phyloP scores from a whole-genome alignment of 768 basidiomycete species.

The Lyophyllum atratum region DNA sequence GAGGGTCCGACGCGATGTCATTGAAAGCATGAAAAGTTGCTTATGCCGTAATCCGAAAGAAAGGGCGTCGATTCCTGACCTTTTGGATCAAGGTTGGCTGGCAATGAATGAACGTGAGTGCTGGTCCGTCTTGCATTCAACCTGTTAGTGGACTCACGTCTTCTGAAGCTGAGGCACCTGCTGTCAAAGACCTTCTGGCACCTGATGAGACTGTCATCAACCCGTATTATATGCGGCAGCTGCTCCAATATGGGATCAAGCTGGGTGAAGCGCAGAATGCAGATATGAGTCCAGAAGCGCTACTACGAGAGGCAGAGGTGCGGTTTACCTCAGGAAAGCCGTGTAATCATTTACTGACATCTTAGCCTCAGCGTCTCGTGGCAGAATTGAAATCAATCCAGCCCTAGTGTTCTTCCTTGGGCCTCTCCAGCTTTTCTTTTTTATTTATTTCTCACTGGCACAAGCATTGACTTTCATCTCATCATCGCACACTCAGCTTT shows the following conservation, averaged over 20 bases:
- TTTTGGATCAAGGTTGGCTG: conserved; percentile 83
- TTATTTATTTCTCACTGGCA: conserved; percentile 6
- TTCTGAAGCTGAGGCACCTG: conserved; percentile 26
- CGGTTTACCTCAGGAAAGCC: conserved; percentile 12
- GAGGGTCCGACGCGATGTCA: conserved; percentile 73
- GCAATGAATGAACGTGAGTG: conserved; percentile 59
- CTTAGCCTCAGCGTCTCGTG: conserved; percentile 55
- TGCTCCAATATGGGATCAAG: conserved; percentile 70
- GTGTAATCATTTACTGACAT: background rate
- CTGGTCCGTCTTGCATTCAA: background rate
- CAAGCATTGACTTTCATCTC: conserved; percentile 11
- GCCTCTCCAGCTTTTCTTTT: background rate
- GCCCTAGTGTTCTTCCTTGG: conserved; percentile 8
- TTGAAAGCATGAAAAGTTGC: conserved; percentile 82
- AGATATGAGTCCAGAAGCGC: conserved; percentile 45
- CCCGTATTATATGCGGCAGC: conserved; percentile 77
- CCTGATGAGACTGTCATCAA: conserved; percentile 72
- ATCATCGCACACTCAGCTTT: conserved; percentile 7
- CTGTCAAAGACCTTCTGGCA: conserved; percentile 35
- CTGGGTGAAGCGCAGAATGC: conserved; percentile 47
- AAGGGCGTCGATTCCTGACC: conserved; percentile 83
- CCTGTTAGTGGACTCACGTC: background rate
- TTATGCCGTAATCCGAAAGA: conserved; percentile 78
- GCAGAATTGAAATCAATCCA: conserved; percentile 58
- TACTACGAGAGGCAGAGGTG: conserved; percentile 62